Percentiles rank a stretch among this genome's conserved stretches.
phyloP scores from a whole-genome alignment of 1,284 basidiomycete species.

The Cutaneotrichosporon dermatis region DNA sequence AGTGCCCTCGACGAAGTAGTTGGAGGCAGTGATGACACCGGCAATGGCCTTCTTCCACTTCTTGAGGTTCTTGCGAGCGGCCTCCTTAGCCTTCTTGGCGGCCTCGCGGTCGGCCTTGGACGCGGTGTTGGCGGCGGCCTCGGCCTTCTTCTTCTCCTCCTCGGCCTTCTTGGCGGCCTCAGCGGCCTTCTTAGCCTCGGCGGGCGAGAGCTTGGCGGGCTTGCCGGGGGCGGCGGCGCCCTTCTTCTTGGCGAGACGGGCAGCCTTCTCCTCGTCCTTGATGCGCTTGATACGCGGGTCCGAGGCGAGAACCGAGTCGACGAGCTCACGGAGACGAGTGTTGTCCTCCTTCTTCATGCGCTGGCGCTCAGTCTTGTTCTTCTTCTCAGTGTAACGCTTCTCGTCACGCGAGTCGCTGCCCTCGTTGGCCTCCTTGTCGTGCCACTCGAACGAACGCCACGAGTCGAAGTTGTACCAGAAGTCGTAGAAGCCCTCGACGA shows the following conservation, averaged over 20 bases:
- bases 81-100: constrained; percentile 85
- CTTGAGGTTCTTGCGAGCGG: constrained; percentile 55
- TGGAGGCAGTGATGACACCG: constrained; percentile 53
- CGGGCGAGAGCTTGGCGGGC: constrained; percentile 57
- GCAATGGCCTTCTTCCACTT: constrained; percentile 54
- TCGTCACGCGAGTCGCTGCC: constrained; percentile 97
- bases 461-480: constrained; percentile 99
- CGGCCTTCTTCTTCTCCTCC: constrained; percentile 79
- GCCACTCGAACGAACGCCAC: constrained; percentile 97
- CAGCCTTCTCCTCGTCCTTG: constrained; percentile 94
- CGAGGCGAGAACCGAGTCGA: constrained; percentile 76
- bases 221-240: constrained; percentile 45
- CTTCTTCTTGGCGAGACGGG: constrained; percentile 86
- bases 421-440: constrained; percentile 98
- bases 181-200: constrained; percentile 67
- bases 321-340: constrained; percentile 77
- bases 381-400: constrained; percentile 98
- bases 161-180: constrained; percentile 70
- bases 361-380: constrained; percentile 96
- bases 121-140: constrained; percentile 45
- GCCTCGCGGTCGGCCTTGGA: constrained; percentile 64
- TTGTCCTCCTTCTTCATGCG: constrained; percentile 98
- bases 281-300: constrained; percentile 98
- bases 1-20: constrained; percentile 56
- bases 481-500: constrained; percentile 92